These are phyloP conservation scores for Dactylella cylindrospora DNA, from an alignment of 2,329 filamentous ascomycete genomes.

Conservation along the genomic window DNA sequence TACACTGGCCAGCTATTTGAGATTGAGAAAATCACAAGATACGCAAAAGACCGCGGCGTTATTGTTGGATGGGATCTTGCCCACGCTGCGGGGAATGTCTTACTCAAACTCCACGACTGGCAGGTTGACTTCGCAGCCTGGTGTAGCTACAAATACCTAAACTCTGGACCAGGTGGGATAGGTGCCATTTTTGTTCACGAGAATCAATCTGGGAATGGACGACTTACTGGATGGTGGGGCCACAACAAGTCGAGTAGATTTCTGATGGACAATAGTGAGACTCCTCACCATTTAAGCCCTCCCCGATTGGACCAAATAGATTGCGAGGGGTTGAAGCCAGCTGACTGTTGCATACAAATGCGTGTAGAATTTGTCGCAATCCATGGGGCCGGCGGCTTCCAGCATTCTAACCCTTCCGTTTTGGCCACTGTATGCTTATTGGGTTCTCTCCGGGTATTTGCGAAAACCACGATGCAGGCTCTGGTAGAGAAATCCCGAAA, in stretches of 20 bases:
- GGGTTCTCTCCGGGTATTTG: conserved; percentile 73
- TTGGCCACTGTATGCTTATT: conserved; percentile 75
- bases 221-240: conserved; percentile 85
- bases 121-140: conserved; percentile 83
- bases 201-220: conserved; percentile 62
- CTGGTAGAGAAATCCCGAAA: conserved; percentile 71
- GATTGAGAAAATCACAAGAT: conserved; percentile 73
- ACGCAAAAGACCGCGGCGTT: conserved; percentile 71
- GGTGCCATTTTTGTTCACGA: conserved; percentile 80
- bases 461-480: conserved; percentile 67
- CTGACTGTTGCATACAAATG: neutral
- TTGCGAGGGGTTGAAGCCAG: too few species aligned
- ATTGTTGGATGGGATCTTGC: conserved; percentile 85
- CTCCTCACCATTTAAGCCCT: neutral
- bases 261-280: conserved; percentile 70
- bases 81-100: conserved; percentile 81
- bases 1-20: conserved; percentile 89
- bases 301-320: neutral
- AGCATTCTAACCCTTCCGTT: conserved; percentile 80
- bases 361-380: conserved; percentile 61
- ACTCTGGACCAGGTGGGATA: conserved; percentile 78
- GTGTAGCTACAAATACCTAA: conserved; percentile 95
- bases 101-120: conserved; percentile 79
- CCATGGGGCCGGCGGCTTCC: conserved; percentile 75
- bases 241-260: conserved; percentile 75